Conservation (phyloP, 192 early-diverging fungal species). For the Chytriomyces sp. region DNA sequence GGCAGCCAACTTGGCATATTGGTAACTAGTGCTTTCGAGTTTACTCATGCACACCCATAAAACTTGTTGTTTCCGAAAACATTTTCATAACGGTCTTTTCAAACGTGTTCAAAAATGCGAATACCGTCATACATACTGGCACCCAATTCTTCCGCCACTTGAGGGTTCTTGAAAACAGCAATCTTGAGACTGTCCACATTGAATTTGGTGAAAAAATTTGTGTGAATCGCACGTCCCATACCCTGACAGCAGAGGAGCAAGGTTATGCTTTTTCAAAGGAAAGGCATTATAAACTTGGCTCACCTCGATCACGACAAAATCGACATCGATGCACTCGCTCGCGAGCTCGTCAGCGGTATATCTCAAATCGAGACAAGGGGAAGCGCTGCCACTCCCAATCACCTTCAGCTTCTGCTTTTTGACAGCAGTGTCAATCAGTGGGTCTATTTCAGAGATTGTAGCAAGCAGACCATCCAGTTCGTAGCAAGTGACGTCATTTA, state of each 20-base stretch:
- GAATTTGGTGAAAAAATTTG: conserved; percentile 72
- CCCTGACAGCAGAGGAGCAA: conserved; percentile 1
- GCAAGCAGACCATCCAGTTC: conserved; percentile 62
- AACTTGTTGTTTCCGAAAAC: too few relatives aligned
- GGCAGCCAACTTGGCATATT: too few relatives aligned
- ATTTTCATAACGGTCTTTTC: too few relatives aligned
- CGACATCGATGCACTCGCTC: conserved; percentile 49
- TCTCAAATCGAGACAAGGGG: conserved; percentile 74
- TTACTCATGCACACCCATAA: too few relatives aligned
- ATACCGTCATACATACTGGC: conserved; percentile 74
- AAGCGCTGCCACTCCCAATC: conserved; percentile 68
- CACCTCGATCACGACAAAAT: conserved; percentile 75
- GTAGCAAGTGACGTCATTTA: conserved; percentile 76
- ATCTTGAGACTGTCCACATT: conserved; percentile 73
- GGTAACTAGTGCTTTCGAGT: too few relatives aligned
- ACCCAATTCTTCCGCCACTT: conserved; percentile 65
- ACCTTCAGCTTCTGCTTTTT: conserved; percentile 46
- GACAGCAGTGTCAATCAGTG: conserved; percentile 36
- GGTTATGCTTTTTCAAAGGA: not conserved
- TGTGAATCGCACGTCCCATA: conserved; percentile 70
- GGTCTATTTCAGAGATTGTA: conserved; percentile 47
- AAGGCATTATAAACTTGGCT: conserved; percentile 5
- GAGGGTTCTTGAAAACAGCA: conserved; percentile 77
- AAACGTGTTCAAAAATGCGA: conserved; percentile 43
- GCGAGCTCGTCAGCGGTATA: conserved; percentile 66